Base-by-base conservation (phyloP, 2,329 filamentous ascomycete genomes). In the Pleomassaria siparia region DNA sequence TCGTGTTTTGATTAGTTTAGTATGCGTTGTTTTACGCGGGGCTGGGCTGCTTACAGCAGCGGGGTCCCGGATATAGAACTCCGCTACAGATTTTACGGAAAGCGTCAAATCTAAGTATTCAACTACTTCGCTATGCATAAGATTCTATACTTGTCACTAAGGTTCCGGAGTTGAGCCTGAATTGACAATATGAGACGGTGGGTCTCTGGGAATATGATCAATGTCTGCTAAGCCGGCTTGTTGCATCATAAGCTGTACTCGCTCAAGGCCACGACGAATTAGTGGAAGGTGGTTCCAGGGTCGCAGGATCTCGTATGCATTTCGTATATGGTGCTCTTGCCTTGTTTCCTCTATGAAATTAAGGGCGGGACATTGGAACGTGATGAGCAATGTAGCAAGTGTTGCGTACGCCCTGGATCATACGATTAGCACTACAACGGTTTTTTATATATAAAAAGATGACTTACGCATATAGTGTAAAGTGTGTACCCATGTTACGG, bases 251-350 rank as follows among this genome's bases (percentile, higher is more conserved):
- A 59, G 57, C 7, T 56, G 45, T 25, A 46, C 46, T 42, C 55
- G 47, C 28, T 59, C 54, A n/a, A 63, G 47, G 10, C 55, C 57
- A 25, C 58, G 51, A 33, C 48, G 46, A 20, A 60, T 48, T 12
- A 62, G 28, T 12, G 55, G 51, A 41, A 60, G 53, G 42, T 60
- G 57, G 24, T 54, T 47, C 57, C 59, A 62, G n/a, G 55, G 50
- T 3, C 48, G 43, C 24, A 62, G 40, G 11, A 51, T 46, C 20
- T 62, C 59, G 21, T 60, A 63, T 7, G 49, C 59, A 20, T 58
- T 56, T n/a, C 53, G 49, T 25, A 60, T 62, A 40, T 59, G 57
- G 40, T 59, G 53, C 29, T 59, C 57, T 42, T 56, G 51, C 24
- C 36, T 49, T 1, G 54, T 60, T 28, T 63, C 57, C 47, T 55